Evolutionary conservation across 164 flowering plant species (phyloP), one percentile per base, ranked within the genome.

Genomic region (Piper longum): DNA sequence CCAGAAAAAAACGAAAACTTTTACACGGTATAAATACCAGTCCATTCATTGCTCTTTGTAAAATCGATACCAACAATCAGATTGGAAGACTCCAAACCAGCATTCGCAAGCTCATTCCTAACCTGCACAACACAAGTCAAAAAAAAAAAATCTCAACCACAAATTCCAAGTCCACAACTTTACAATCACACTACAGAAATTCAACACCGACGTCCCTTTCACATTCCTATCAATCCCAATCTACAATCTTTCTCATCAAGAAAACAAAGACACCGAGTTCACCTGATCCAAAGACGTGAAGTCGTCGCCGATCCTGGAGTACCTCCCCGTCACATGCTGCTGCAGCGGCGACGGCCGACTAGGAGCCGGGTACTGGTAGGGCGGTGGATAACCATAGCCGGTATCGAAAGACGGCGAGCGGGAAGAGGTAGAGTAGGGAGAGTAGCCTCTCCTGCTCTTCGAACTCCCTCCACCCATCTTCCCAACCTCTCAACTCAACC

Each of bases 1-100:
- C 11, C 13, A 60, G 4, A 5, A 8, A 63, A 41, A 51, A 36
- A 12, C 11, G n/a, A 5, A 68, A 51, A 67, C 13, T 7, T 2
- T 57, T 57, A 41, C 26, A 26, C 11, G 18, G 54, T 74, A 56
- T 54, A 2, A 56, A 5, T 64, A 87, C 97, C 97, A 66, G 97
- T 91, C 97, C 97, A 91, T 78, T 90, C 97, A 62, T 90, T 90
- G 83, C 97, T 91, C 78, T 83, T 88, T 62, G 97, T 91, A 75
- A 91, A 88, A 79, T 91, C 97, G 74, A 91, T 84, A 63, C 97
- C 97, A 58, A 91, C 89, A 67, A 91, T 88, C 54, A 91, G 81
- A 78, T 91, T 91, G n/a, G 97, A 91, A 54, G 97, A 91, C 71
- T 86, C 97, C 64, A 91, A 76, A 17, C 97, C 97, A 72, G 97